phyloP scores from a whole-genome alignment of 305 asterid species.

The Fraxinus dipetala region DNA sequence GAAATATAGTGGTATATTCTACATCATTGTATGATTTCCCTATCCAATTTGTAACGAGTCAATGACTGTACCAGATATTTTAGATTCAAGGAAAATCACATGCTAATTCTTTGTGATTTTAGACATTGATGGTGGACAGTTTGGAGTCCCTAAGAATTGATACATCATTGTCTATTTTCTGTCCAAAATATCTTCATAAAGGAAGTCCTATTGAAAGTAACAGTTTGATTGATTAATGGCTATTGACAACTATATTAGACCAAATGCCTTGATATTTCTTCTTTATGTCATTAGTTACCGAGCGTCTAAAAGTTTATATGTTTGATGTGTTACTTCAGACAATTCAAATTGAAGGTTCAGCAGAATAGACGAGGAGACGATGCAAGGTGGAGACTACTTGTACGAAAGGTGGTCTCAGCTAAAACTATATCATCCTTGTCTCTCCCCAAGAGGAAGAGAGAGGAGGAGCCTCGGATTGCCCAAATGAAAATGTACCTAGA shows the following conservation, averaged over 20 bases:
- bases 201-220: not conserved
- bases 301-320: not conserved
- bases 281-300: not conserved
- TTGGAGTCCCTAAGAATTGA: not conserved
- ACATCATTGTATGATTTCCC: not conserved
- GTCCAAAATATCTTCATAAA: not conserved
- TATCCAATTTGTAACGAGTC: conserved; percentile 1
- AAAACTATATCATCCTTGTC: conserved; percentile 56
- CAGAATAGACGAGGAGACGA: conserved; percentile 43
- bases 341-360: conserved; percentile 61
- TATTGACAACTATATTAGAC: not conserved
- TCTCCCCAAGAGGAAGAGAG: conserved; percentile 57
- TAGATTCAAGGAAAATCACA: not conserved
- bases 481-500: conserved; percentile 31
- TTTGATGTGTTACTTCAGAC: conserved; percentile 38
- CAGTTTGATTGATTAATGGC: not conserved
- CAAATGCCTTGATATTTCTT: not conserved
- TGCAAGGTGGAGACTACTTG: conserved; percentile 60
- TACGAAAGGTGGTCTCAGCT: conserved; percentile 58
- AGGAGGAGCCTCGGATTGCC: conserved; percentile 35
- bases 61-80: conserved; percentile 27
- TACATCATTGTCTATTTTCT: not conserved
- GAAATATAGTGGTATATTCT: not conserved
- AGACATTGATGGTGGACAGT: not conserved
- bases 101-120: not conserved